phyloP scores from a whole-genome alignment of 768 basidiomycete genomes.

The Podaxis carcinomalis region DNA sequence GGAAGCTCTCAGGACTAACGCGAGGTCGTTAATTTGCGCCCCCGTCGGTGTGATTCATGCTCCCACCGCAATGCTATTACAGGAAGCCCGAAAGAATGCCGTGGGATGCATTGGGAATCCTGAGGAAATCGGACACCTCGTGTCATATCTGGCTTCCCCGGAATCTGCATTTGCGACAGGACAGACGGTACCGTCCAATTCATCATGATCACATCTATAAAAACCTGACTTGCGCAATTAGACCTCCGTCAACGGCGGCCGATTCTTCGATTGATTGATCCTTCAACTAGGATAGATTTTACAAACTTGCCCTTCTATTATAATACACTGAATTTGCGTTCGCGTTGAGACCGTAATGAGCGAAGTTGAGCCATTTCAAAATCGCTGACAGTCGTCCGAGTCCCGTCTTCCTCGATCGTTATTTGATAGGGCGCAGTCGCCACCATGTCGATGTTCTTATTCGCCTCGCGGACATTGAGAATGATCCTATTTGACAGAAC shows the following conservation, averaged over 20 bases:
- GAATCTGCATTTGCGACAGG: slow-evolving; percentile 18
- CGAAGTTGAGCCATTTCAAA: slow-evolving; percentile 24
- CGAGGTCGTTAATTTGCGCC: not conserved
- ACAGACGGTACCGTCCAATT: not conserved
- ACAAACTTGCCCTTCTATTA: not conserved
- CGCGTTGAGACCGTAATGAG: slow-evolving; percentile 15
- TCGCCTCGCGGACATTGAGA: slow-evolving; percentile 47
- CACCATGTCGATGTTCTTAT: slow-evolving; percentile 21
- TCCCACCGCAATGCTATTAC: not conserved
- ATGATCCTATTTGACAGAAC: slow-evolving; percentile 54
- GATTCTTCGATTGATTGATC: not conserved
- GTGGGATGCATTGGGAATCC: slow-evolving; percentile 2
- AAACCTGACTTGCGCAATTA: not conserved
- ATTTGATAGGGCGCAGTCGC: slow-evolving; percentile 1
- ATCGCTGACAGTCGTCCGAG: slow-evolving; percentile 15
- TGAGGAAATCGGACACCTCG: slow-evolving; percentile 15
- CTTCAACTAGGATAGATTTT: not conserved
- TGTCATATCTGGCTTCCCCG: slow-evolving; percentile 18
- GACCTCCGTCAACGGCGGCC: slow-evolving; percentile 8
- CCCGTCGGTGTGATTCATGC: not conserved
- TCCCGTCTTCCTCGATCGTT: slow-evolving; percentile 12
- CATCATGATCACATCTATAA: not conserved
- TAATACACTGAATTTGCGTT: slow-evolving; percentile 4
- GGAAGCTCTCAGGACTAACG: not conserved
- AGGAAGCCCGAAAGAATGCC: not conserved